Evolutionary conservation across 768 basidiomycete genomes (phyloP).

Genomic region (Mycena rebaudengoi): DNA sequence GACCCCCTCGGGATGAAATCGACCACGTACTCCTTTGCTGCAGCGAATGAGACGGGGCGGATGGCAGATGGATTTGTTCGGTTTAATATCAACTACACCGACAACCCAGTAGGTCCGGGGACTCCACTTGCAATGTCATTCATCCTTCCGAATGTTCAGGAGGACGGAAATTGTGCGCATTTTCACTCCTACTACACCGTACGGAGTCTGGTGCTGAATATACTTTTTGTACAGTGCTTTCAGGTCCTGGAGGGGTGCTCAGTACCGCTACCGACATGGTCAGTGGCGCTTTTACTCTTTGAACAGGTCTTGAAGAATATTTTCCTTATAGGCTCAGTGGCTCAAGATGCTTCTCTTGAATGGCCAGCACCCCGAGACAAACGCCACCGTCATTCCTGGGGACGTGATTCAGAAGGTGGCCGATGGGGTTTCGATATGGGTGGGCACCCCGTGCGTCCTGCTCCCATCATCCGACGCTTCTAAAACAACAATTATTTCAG

Average conservation of each 20-base stretch:
- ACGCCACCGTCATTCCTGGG: background rate
- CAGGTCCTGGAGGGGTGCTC: constrained; percentile 3
- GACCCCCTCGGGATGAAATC: constrained; percentile 5
- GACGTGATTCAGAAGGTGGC: background rate
- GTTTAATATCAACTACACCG: background rate
- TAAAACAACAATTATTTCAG: no score
- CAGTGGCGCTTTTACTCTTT: background rate
- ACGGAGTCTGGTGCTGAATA: no score
- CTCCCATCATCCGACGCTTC: no score
- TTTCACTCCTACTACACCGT: no score
- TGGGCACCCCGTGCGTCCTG: background rate
- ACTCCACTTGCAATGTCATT: background rate
- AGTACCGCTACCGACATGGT: background rate
- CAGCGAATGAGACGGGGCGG: background rate
- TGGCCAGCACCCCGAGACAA: background rate
- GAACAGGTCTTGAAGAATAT: background rate
- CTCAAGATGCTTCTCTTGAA: constrained; percentile 4
- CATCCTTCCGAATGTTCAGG: background rate
- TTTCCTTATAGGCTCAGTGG: background rate
- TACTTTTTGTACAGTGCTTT: background rate
- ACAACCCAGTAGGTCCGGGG: background rate
- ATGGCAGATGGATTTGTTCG: constrained; percentile 8
- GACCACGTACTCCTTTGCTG: constrained; percentile 8
- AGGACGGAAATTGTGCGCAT: background rate
- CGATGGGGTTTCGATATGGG: background rate